phyloP scores from a whole-genome alignment of 768 basidiomycete genomes.

The Kwoniella shandongensis region DNA sequence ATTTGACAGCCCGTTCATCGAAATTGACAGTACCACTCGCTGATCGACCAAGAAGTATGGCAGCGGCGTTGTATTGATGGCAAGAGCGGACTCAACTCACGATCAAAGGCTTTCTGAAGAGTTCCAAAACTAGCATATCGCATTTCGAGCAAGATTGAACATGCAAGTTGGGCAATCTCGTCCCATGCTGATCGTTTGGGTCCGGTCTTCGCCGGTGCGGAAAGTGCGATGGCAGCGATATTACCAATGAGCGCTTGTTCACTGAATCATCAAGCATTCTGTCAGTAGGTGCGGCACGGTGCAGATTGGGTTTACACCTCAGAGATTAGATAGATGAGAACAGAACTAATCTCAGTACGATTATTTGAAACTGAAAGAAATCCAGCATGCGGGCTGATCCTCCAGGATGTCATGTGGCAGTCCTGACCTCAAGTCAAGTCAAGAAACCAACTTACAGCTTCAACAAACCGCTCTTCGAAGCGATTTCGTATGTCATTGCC shows the following conservation, averaged over 20 bases:
- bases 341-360: background rate
- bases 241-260: slow-evolving; percentile 12
- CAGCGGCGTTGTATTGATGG: no score
- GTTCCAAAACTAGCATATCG: slow-evolving; percentile 1
- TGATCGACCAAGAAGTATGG: no score
- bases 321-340: no score
- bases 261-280: background rate
- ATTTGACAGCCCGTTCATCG: no score
- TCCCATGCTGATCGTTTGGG: slow-evolving; percentile 1
- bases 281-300: no score
- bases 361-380: no score
- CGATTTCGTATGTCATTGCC: background rate
- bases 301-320: no score
- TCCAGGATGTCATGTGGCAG: no score
- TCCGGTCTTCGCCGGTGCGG: slow-evolving; percentile 3
- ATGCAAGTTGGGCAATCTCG: slow-evolving; percentile 6
- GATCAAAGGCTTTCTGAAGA: slow-evolving; percentile 7
- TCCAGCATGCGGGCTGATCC: no score
- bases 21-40: no score
- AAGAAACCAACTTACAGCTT: background rate
- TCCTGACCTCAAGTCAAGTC: no score
- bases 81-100: slow-evolving; percentile 1
- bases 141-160: slow-evolving; percentile 2
- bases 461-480: background rate
- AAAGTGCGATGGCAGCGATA: slow-evolving; percentile 5